Conservation (phyloP, 1,139 yeast genomes). For the Blastobotrys malaysiensis region DNA sequence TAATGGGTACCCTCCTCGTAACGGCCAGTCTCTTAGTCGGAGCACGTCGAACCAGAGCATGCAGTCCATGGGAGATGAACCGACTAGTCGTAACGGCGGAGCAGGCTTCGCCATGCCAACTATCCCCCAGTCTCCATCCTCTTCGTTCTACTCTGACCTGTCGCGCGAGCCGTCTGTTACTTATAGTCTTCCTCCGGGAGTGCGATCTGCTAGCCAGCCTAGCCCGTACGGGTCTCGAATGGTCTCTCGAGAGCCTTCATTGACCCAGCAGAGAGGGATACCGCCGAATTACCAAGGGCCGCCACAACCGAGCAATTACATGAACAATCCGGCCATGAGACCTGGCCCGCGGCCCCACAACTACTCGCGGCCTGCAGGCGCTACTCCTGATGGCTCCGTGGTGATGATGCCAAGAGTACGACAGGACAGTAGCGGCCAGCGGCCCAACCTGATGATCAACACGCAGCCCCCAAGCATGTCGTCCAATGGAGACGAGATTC, state of each 20-base stretch:
- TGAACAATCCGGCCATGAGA: neutral
- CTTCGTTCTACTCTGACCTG: neutral
- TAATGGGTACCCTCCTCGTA: neutral
- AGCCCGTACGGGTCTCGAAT: neutral
- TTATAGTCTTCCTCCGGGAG: neutral
- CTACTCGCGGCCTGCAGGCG: too few relatives aligned
- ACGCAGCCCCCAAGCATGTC: neutral
- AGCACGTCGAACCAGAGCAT: neutral
- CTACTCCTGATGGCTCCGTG: too few relatives aligned
- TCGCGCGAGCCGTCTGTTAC: neutral
- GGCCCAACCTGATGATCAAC: neutral
- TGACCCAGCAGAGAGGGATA: too few relatives aligned
- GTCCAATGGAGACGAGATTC: neutral
- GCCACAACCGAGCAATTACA: too few relatives aligned
- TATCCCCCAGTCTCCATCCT: neutral
- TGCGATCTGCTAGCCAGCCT: neutral
- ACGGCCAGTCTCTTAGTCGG: neutral
- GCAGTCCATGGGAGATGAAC: neutral
- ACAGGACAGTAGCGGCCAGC: neutral
- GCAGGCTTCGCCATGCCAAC: neutral
- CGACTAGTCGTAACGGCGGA: neutral
- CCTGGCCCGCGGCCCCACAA: neutral
- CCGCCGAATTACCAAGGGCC: neutral
- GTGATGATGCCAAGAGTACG: neutral
- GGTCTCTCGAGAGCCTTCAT: too few relatives aligned